Percentiles rank a stretch among this genome's conserved stretches.
These are phyloP conservation scores for Botrytis elliptica DNA, from an alignment of 2,329 filamentous ascomycete species.

Conservation along the genomic window DNA sequence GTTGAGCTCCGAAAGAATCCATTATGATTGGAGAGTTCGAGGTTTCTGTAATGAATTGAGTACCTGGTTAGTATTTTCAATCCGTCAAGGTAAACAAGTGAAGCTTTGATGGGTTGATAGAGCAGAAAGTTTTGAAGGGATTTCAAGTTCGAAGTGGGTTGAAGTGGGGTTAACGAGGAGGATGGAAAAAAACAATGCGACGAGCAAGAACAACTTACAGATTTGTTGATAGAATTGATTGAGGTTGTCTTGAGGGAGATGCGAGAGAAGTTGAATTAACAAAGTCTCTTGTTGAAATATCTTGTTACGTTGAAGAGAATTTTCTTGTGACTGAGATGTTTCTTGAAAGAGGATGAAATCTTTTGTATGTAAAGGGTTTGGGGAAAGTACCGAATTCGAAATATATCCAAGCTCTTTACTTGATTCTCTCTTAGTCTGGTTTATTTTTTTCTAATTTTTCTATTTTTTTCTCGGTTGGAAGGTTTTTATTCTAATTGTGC, in stretches of 20 bases:
- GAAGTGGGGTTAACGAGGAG: slow-evolving; percentile 18
- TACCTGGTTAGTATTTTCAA: slow-evolving; percentile 16
- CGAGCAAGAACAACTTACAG: slow-evolving; percentile 6
- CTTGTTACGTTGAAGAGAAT: not conserved
- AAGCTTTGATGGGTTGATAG: not conserved
- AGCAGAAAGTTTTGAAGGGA: slow-evolving; percentile 1
- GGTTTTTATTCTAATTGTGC: not conserved
- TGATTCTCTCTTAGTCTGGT: not conserved
- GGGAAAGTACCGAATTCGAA: not conserved
- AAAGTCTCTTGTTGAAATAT: not conserved
- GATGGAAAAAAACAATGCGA: not conserved
- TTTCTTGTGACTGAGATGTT: not conserved
- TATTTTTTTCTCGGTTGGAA: slow-evolving; percentile 3
- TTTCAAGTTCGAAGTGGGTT: slow-evolving; percentile 6
- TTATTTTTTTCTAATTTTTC: not conserved
- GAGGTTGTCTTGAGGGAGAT: not conserved
- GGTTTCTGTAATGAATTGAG: slow-evolving; percentile 23
- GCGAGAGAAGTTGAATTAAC: not conserved
- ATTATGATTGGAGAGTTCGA: slow-evolving; percentile 28
- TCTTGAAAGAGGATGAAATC: not conserved
- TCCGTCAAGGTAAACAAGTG: not conserved
- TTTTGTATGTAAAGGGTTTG: not conserved
- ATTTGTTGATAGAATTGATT: not conserved
- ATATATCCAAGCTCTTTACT: slow-evolving; percentile 11
- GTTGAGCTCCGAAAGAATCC: slow-evolving; percentile 35